Conservation (phyloP, 163 green algal genomes). For the Scenedesmus sp. region DNA sequence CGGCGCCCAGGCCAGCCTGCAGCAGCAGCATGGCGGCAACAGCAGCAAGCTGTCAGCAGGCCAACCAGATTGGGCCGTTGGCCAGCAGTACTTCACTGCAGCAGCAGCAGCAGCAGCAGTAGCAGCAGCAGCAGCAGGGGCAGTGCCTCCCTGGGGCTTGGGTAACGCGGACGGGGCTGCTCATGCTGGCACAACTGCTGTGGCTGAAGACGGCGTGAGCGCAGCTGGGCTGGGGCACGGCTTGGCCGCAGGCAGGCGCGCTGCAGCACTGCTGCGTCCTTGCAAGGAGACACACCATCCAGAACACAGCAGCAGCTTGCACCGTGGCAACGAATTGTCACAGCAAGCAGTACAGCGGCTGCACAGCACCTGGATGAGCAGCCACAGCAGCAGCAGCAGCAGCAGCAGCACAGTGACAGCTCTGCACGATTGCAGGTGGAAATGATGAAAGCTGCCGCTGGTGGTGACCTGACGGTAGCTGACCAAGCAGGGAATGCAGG, state of each 20-base stretch:
- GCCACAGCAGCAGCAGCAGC: background rate
- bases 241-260: conserved; percentile 13
- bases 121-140: background rate
- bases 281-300: background rate
- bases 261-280: background rate
- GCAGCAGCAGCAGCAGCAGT: background rate
- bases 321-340: background rate
- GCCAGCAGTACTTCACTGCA: background rate
- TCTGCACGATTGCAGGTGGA: background rate
- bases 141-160: background rate
- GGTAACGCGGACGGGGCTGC: background rate
- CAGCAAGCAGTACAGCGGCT: background rate
- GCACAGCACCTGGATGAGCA: background rate
- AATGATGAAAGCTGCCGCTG: background rate
- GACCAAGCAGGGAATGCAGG: background rate
- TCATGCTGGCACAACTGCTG: background rate
- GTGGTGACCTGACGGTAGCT: background rate
- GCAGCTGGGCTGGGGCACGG: background rate
- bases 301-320: conserved; percentile 1
- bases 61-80: background rate
- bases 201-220: background rate
- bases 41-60: background rate
- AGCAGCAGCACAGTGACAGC: background rate
- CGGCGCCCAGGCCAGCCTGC: background rate
- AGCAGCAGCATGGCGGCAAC: conserved; percentile 5